Percentiles rank a stretch among this genome's conserved stretches.
Conservation (phyloP, 306 rosid species). For the Prunus davidiana region DNA sequence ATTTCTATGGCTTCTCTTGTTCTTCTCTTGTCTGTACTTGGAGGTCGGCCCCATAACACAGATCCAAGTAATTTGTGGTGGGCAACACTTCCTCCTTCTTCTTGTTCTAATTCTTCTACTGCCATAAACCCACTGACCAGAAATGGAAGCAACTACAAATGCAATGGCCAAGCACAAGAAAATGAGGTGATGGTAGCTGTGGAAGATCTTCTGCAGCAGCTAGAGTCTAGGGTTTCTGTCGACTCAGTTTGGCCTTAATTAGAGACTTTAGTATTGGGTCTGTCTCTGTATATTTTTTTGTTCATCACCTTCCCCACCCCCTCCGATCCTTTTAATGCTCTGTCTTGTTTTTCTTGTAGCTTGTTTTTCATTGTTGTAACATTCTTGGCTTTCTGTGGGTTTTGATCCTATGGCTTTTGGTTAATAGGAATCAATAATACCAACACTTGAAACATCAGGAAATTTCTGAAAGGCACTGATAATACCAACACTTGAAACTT, state of each 20-base stretch:
- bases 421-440: too few relatives aligned
- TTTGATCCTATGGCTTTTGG: too few relatives aligned
- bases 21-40: slow-evolving; percentile 13
- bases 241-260: slow-evolving; percentile 7
- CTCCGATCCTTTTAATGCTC: too few relatives aligned
- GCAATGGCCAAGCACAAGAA: background rate
- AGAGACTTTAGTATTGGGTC: too few relatives aligned
- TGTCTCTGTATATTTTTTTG: too few relatives aligned
- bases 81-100: background rate
- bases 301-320: too few relatives aligned
- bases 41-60: background rate
- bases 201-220: background rate
- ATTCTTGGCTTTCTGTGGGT: too few relatives aligned
- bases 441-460: too few relatives aligned
- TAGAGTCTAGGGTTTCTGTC: background rate
- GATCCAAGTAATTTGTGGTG: background rate
- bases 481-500: too few relatives aligned
- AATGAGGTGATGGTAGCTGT: background rate
- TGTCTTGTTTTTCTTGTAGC: too few relatives aligned
- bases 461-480: too few relatives aligned
- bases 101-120: background rate
- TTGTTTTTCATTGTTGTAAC: too few relatives aligned
- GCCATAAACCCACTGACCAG: background rate
- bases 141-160: background rate
- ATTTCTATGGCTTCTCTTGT: slow-evolving; percentile 15